Conservation (phyloP, 192 early-diverging fungal species). For the Dispira simplex region DNA sequence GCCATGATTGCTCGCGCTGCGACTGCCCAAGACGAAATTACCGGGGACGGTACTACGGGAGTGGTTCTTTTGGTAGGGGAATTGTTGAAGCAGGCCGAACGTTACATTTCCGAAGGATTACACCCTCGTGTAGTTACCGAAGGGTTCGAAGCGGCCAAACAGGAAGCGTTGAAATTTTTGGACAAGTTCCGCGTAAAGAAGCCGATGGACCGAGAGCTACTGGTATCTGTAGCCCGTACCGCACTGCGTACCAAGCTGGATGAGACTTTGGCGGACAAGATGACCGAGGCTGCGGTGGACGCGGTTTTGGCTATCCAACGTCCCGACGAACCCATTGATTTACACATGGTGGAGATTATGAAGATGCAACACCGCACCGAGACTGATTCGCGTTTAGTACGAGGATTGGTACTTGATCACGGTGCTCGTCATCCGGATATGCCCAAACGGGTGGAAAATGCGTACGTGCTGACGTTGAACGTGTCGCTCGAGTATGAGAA, state of each 20-base stretch:
- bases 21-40: constrained; percentile 97
- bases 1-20: constrained; percentile 99
- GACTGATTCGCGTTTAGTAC: constrained; percentile 88
- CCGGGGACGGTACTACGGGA: constrained; percentile 96
- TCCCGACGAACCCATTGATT: constrained; percentile 79
- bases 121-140: constrained; percentile 93
- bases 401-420: constrained; percentile 95
- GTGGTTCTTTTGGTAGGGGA: constrained; percentile 95
- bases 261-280: constrained; percentile 70
- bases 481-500: constrained; percentile 99
- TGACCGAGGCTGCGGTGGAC: constrained; percentile 95
- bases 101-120: constrained; percentile 89
- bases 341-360: constrained; percentile 99
- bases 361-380: constrained; percentile 98
- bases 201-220: constrained; percentile 75
- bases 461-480: constrained; percentile 87
- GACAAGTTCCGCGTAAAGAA: constrained; percentile 67
- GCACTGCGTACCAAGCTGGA: constrained; percentile 93
- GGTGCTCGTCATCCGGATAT: constrained; percentile 98
- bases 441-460: constrained; percentile 86
- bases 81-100: constrained; percentile 89
- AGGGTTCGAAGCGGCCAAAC: constrained; percentile 94
- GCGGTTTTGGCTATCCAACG: constrained; percentile 77
- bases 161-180: constrained; percentile 87
- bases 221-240: constrained; percentile 84